A percentile compares a stretch with the other conserved stretches of the same genome.
These are phyloP conservation scores for Volvox reticuliferus DNA, from an alignment of 139 green algal genomes.

Conservation along the genomic window DNA sequence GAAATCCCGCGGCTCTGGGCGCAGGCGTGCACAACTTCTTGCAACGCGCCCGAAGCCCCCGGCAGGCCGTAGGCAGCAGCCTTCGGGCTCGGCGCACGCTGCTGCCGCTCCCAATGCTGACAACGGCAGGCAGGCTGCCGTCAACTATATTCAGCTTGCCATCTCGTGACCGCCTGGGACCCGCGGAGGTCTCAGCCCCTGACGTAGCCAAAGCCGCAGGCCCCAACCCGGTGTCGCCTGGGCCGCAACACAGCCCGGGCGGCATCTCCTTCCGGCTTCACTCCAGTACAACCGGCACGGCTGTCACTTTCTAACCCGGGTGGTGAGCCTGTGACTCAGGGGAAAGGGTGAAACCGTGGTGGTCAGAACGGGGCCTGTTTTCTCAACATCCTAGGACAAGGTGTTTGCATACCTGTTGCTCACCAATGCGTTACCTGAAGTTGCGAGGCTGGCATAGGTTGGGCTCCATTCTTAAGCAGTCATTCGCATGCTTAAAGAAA, in stretches of 20 bases:
- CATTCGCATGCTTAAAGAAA: no score
- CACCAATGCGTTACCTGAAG: no score
- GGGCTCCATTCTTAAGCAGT: no score
- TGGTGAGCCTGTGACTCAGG: not conserved
- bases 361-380: no score
- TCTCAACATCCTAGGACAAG: no score
- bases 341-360: no score
- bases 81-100: not conserved
- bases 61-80: not conserved
- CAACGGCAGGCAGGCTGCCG: not conserved
- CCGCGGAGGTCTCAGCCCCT: not conserved
- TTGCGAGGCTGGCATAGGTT: no score
- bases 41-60: not conserved
- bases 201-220: not conserved
- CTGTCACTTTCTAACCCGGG: not conserved
- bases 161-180: not conserved
- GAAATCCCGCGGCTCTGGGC: not conserved
- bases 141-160: not conserved
- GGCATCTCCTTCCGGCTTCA: not conserved
- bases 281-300: not conserved
- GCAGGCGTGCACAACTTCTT: not conserved
- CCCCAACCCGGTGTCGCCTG: conserved; percentile 10
- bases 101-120: conserved; percentile 24
- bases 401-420: no score
- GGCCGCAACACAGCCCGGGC: conserved; percentile 9